phyloP scores from a whole-genome alignment of 2,329 filamentous ascomycete species.

The Fusarium liriodendri region DNA sequence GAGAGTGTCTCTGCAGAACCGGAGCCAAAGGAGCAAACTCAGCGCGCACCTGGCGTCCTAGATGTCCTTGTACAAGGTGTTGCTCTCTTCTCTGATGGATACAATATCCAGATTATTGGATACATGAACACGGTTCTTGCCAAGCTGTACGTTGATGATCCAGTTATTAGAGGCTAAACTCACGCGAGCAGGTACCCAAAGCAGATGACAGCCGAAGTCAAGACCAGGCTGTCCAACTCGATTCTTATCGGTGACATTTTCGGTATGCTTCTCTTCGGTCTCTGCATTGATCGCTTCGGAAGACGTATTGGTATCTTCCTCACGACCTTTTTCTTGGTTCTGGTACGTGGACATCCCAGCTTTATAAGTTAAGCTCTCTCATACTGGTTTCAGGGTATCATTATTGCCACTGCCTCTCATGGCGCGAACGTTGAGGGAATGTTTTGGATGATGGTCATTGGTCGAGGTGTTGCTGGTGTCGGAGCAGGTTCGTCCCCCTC shows the following conservation, averaged over 20 bases:
- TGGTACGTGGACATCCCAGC: not conserved
- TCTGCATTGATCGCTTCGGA: constrained; percentile 5
- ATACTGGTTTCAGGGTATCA: constrained; percentile 22
- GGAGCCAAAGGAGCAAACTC: not conserved
- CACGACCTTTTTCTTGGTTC: constrained; percentile 8
- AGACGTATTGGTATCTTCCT: constrained; percentile 3
- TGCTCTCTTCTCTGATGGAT: constrained; percentile 4
- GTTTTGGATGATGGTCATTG: constrained; percentile 64
- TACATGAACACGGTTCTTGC: constrained; percentile 8
- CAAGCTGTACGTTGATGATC: not conserved
- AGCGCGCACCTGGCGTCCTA: not conserved
- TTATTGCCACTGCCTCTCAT: constrained; percentile 58
- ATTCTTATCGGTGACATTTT: constrained; percentile 6
- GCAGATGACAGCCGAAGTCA: not conserved
- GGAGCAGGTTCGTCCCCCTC: constrained; percentile 59
- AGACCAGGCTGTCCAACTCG: constrained; percentile 2
- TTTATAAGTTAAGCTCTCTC: not conserved
- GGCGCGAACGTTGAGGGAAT: constrained; percentile 59
- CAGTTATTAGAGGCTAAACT: not conserved
- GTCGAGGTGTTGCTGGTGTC: constrained; percentile 61
- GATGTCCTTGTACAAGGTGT: constrained; percentile 5
- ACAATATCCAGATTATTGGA: constrained; percentile 10
- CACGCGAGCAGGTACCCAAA: not conserved
- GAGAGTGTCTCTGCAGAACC: constrained; percentile 1
- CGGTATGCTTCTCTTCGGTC: constrained; percentile 6